These are phyloP conservation scores for Triangularia verruculosa DNA, from an alignment of 2,329 filamentous ascomycete species.

Conservation along the genomic window DNA sequence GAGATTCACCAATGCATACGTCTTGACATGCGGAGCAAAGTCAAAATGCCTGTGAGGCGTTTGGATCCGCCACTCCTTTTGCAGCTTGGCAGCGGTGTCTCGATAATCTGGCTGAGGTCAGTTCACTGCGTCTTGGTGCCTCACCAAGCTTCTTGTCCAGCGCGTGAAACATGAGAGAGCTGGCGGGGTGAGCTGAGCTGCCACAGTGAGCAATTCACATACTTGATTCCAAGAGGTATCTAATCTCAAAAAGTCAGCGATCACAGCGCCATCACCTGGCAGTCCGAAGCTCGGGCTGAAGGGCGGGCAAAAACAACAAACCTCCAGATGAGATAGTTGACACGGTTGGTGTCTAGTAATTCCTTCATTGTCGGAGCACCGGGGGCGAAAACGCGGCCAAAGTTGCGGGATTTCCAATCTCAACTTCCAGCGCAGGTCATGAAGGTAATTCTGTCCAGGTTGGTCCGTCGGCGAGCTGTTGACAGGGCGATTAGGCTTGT, in stretches of 20 bases:
- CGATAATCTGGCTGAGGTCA: constrained; percentile 55
- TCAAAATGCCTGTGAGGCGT: constrained; percentile 61
- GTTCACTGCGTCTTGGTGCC: constrained; percentile 24
- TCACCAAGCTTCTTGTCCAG: constrained; percentile 16
- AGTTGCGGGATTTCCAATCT: neutral
- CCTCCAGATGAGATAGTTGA: constrained; percentile 72
- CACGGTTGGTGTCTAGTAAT: constrained; percentile 62
- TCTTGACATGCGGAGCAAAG: constrained; percentile 64
- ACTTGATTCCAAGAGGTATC: constrained; percentile 62
- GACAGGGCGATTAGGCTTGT: constrained; percentile 8
- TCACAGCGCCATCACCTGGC: neutral
- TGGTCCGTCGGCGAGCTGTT: neutral
- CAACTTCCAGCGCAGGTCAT: neutral
- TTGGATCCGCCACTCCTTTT: constrained; percentile 65
- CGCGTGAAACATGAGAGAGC: neutral
- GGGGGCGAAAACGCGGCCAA: constrained; percentile 20
- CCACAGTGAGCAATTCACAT: constrained; percentile 37
- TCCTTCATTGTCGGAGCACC: constrained; percentile 51
- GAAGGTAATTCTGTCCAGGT: neutral
- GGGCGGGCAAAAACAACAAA: constrained; percentile 43
- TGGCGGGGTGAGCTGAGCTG: neutral
- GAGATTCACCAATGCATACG: constrained; percentile 60
- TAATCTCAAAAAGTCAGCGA: constrained; percentile 31
- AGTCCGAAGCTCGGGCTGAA: constrained; percentile 14
- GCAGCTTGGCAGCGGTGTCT: constrained; percentile 65